Percentiles rank a stretch among this genome's conserved stretches.
phyloP scores from a whole-genome alignment of 306 rosid species.

The Trifolium subterraneum region DNA sequence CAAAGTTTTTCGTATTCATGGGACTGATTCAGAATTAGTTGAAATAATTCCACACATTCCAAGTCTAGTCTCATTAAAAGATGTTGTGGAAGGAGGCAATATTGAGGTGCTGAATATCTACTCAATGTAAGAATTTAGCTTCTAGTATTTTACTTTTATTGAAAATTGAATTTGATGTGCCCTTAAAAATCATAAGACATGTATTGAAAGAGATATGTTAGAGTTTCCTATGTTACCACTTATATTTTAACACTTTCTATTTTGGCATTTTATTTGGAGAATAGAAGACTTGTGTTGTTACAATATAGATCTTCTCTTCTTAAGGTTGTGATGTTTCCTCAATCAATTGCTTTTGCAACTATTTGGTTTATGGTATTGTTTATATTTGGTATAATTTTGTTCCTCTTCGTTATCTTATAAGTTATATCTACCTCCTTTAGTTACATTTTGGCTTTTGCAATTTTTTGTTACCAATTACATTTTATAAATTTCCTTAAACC shows the following conservation, averaged over 20 bases:
- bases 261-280: too few relatives aligned
- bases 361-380: not conserved
- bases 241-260: too few relatives aligned
- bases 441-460: too few relatives aligned
- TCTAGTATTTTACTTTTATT: not conserved
- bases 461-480: too few relatives aligned
- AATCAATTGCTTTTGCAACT: not conserved
- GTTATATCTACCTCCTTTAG: too few relatives aligned
- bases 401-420: too few relatives aligned
- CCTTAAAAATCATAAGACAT: not conserved
- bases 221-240: too few relatives aligned
- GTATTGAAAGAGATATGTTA: too few relatives aligned
- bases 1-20: not conserved
- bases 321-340: too few relatives aligned
- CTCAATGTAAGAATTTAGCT: slow-evolving; percentile 3
- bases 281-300: too few relatives aligned
- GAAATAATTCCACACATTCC: not conserved
- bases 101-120: not conserved
- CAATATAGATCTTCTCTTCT: too few relatives aligned
- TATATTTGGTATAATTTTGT: not conserved
- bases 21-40: not conserved
- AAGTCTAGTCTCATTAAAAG: slow-evolving; percentile 11
- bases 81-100: slow-evolving; percentile 16
- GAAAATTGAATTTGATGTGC: not conserved
- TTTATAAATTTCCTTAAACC: not conserved